Evolutionary conservation across 2,329 filamentous ascomycete species (phyloP).

Genomic region (Botrytis aclada): DNA sequence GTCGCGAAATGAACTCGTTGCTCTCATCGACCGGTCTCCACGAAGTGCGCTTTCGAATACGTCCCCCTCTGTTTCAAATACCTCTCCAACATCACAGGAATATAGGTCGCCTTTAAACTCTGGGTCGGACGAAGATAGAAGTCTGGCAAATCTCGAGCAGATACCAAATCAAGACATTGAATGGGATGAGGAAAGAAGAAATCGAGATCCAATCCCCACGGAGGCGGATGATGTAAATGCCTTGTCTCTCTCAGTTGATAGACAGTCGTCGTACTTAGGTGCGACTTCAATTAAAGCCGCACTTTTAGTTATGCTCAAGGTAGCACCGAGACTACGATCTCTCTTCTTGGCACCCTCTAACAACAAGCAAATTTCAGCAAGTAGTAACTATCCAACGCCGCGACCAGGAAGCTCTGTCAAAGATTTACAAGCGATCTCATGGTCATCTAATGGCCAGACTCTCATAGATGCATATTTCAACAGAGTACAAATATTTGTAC

Average conservation of each 20-base stretch:
- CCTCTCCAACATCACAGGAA: constrained; percentile 49
- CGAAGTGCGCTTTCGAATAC: constrained; percentile 39
- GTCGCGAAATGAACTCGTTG: constrained; percentile 58
- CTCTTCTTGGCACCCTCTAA: constrained; percentile 44
- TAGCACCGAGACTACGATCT: constrained; percentile 49
- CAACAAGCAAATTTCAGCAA: constrained; percentile 27
- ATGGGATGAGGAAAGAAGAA: constrained; percentile 63
- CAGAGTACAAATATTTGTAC: constrained; percentile 67
- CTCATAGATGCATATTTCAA: constrained; percentile 75
- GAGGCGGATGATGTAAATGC: constrained; percentile 72
- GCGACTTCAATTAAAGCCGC: constrained; percentile 74
- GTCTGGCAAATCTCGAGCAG: constrained; percentile 58
- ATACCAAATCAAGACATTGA: constrained; percentile 63
- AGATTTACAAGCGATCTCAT: constrained; percentile 44
- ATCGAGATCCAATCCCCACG: constrained; percentile 54
- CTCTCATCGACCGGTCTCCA: constrained; percentile 49
- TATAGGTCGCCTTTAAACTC: constrained; percentile 49
- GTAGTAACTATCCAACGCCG: constrained; percentile 33
- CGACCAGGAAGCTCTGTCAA: constrained; percentile 39
- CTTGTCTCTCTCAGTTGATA: constrained; percentile 56
- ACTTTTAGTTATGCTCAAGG: constrained; percentile 61
- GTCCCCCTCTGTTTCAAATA: constrained; percentile 53
- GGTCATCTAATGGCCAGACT: constrained; percentile 64
- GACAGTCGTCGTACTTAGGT: constrained; percentile 65
- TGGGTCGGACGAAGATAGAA: constrained; percentile 47